Percentiles rank a stretch among this genome's conserved stretches.
phyloP scores from a whole-genome alignment of 495 filamentous ascomycete species.

The Neurospora sp. region DNA sequence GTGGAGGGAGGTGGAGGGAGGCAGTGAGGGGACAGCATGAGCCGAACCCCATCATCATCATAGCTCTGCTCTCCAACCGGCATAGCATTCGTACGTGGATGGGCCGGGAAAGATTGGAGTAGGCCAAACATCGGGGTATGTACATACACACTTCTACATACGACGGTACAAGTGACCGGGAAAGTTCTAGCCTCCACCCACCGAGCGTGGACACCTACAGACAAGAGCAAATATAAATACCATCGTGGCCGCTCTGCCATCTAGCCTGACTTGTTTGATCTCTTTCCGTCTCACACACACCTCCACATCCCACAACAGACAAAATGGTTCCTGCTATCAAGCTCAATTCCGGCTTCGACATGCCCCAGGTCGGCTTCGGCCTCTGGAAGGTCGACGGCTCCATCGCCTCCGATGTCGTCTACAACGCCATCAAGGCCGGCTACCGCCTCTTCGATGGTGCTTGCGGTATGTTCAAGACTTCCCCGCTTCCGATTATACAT shows the following conservation, averaged over 20 bases:
- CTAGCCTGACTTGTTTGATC: slow-evolving; percentile 4
- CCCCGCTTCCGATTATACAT: not conserved
- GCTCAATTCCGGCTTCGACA: slow-evolving; percentile 70
- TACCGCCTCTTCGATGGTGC: slow-evolving; percentile 85
- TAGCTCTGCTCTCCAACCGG: not conserved
- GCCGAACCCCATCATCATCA: not conserved
- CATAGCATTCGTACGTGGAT: not conserved
- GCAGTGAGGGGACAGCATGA: slow-evolving; percentile 5
- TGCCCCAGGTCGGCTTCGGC: slow-evolving; percentile 77
- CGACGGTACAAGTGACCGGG: not conserved
- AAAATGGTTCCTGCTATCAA: slow-evolving; percentile 52
- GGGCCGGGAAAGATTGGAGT: not conserved
- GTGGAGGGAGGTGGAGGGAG: not conserved
- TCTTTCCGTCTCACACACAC: slow-evolving; percentile 1
- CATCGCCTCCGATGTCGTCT: slow-evolving; percentile 68
- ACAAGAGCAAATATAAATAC: slow-evolving; percentile 20
- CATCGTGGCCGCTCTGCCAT: slow-evolving; percentile 5
- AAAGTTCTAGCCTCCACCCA: slow-evolving; percentile 8
- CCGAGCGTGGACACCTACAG: slow-evolving; percentile 4
- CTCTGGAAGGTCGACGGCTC: slow-evolving; percentile 84
- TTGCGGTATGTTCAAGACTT: slow-evolving; percentile 48
- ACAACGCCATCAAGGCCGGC: slow-evolving; percentile 81
- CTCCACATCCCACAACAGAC: slow-evolving; percentile 1
- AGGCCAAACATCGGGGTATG: not conserved
- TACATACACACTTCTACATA: not conserved